phyloP scores from a whole-genome alignment of 2,329 filamentous ascomycete genomes.

The Lachnellula cervina region DNA sequence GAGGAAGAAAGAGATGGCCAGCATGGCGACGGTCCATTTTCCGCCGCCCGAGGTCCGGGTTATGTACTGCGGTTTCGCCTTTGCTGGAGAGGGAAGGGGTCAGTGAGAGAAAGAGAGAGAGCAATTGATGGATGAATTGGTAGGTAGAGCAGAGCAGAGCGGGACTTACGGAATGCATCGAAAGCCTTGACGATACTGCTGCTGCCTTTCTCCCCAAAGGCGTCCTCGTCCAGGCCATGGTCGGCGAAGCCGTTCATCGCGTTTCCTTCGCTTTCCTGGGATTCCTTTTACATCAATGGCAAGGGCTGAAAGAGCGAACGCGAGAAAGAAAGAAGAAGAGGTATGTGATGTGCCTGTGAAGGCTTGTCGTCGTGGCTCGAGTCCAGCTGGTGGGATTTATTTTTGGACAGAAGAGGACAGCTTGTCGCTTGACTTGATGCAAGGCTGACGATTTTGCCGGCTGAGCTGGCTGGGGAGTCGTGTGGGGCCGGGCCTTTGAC shows the following conservation, averaged over 20 bases:
- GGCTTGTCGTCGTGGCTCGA: slow-evolving; percentile 10
- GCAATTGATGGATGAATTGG: not conserved
- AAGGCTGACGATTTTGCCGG: slow-evolving; percentile 17
- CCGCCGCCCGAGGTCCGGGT: slow-evolving; percentile 79
- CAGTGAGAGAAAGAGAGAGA: too few relatives aligned
- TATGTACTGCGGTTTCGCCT: slow-evolving; percentile 92
- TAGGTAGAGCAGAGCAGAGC: not conserved
- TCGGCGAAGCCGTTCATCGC: slow-evolving; percentile 72
- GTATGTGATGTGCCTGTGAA: slow-evolving; percentile 9
- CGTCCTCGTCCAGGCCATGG: slow-evolving; percentile 67
- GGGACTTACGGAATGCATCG: slow-evolving; percentile 85
- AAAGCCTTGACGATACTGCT: slow-evolving; percentile 72
- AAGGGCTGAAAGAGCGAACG: slow-evolving; percentile 2
- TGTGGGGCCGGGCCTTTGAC: not conserved
- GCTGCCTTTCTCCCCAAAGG: slow-evolving; percentile 64
- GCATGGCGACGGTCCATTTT: slow-evolving; percentile 86
- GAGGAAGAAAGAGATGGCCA: slow-evolving; percentile 68
- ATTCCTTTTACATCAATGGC: slow-evolving; percentile 4
- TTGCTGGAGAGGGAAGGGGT: slow-evolving; percentile 53
- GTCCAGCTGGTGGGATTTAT: slow-evolving; percentile 1
- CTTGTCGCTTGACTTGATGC: slow-evolving; percentile 8
- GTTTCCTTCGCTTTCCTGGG: not conserved
- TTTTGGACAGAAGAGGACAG: slow-evolving; percentile 17
- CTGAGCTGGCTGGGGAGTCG: not conserved
- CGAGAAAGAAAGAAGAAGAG: not conserved